Conservation (phyloP, 495 filamentous ascomycete species). For the Xylaria bambusicola region DNA sequence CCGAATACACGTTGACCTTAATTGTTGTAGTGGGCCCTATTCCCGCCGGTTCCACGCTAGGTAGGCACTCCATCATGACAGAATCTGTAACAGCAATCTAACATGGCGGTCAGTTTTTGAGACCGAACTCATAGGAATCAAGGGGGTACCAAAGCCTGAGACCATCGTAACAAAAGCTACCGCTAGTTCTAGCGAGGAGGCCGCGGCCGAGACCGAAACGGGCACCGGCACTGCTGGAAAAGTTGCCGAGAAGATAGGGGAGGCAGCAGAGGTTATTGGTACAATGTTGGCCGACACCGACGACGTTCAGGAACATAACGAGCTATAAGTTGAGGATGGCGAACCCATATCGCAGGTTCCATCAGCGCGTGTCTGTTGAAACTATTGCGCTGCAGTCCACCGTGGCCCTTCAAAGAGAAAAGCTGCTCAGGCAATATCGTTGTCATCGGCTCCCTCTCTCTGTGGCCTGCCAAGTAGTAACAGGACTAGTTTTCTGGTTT, state of each 20-base stretch:
- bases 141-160: constrained; percentile 67
- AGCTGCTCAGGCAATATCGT: neutral
- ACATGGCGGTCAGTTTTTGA: constrained; percentile 67
- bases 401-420: neutral
- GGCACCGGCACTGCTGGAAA: constrained; percentile 38
- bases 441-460: neutral
- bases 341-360: neutral
- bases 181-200: constrained; percentile 32
- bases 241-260: constrained; percentile 44
- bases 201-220: constrained; percentile 36
- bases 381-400: neutral
- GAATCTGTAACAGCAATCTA: constrained; percentile 12
- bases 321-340: constrained; percentile 39
- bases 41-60: constrained; percentile 72
- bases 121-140: constrained; percentile 87
- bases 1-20: no score
- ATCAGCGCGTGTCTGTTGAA: neutral
- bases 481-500: no score
- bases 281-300: constrained; percentile 51
- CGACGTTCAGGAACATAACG: constrained; percentile 54
- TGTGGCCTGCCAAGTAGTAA: neutral
- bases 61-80: constrained; percentile 41
- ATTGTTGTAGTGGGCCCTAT: constrained; percentile 60
- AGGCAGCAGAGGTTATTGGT: constrained; percentile 48
- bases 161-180: constrained; percentile 48